phyloP scores from a whole-genome alignment of 371 early-diverging fungal genomes.

The Mortierella sp. region DNA sequence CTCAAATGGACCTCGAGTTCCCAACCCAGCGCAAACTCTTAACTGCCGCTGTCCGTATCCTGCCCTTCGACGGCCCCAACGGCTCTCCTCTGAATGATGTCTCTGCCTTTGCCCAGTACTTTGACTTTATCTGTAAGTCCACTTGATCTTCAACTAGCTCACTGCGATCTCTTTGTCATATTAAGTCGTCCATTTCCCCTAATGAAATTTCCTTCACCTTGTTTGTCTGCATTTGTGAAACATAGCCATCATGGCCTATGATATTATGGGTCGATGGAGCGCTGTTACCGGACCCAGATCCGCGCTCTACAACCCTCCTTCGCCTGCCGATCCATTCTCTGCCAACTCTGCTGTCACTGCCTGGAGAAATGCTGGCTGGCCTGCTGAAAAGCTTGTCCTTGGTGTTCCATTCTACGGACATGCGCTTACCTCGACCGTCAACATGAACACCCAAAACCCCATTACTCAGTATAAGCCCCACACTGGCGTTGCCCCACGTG shows the following conservation, averaged over 20 bases:
- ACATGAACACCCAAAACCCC: conserved; percentile 57
- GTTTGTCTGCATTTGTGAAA: neutral
- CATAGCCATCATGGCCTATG: conserved; percentile 54
- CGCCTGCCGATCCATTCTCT: conserved; percentile 63
- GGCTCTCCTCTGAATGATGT: conserved; percentile 66
- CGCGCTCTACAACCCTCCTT: conserved; percentile 59
- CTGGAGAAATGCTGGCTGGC: conserved; percentile 73
- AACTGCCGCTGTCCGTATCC: conserved; percentile 70
- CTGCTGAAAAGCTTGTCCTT: conserved; percentile 68
- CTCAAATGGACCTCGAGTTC: conserved; percentile 67
- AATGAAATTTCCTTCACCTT: conserved; percentile 1
- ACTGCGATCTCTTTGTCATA: neutral
- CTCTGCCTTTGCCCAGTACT: conserved; percentile 64
- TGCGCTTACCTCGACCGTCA: conserved; percentile 59
- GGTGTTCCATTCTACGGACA: conserved; percentile 80
- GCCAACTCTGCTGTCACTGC: conserved; percentile 61
- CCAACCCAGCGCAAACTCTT: conserved; percentile 60
- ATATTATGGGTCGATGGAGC: conserved; percentile 72
- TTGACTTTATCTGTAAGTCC: conserved; percentile 72
- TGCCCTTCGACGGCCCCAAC: conserved; percentile 63
- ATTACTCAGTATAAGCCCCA: conserved; percentile 53
- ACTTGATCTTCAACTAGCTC: no score
- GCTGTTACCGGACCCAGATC: conserved; percentile 73
- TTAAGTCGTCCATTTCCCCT: no score
- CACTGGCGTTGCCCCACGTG: conserved; percentile 58